Conservation (phyloP, 805 yeast genomes). For the Saturnispora gosingensis region DNA sequence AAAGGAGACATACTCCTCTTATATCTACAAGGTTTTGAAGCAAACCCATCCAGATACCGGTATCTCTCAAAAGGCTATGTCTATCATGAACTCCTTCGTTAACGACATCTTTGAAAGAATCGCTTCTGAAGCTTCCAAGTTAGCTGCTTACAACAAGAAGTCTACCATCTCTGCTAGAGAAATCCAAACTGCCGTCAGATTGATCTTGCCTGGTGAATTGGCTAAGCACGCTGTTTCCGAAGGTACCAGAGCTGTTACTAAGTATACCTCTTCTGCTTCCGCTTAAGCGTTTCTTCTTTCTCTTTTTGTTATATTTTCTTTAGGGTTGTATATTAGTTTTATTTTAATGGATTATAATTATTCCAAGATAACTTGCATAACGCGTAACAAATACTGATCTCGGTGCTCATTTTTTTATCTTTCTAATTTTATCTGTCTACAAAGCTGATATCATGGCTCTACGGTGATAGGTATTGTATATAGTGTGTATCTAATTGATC, state of each 20-base stretch:
- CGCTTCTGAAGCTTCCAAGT: conserved; percentile 95
- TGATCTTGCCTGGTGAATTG: conserved; percentile 96
- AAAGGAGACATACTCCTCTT: conserved; percentile 97
- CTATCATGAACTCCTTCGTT: conserved; percentile 96
- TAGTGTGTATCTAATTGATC: too few relatives aligned
- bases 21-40: conserved; percentile 96
- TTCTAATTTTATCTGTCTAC: too few relatives aligned
- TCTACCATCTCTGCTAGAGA: conserved; percentile 97
- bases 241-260: conserved; percentile 97
- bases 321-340: conserved; percentile 28
- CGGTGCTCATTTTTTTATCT: too few relatives aligned
- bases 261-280: conserved; percentile 66
- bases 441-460: too few relatives aligned
- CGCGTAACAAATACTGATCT: neutral
- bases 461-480: too few relatives aligned
- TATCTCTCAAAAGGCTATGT: conserved; percentile 98
- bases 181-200: conserved; percentile 97
- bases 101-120: conserved; percentile 98
- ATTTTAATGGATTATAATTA: conserved; percentile 17
- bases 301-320: conserved; percentile 16
- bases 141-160: conserved; percentile 98
- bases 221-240: conserved; percentile 98
- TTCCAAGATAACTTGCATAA: neutral
- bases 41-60: conserved; percentile 99
- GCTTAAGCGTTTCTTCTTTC: conserved; percentile 37